Evolutionary conservation across 139 green algal genomes (phyloP).

Genomic region (Asterochloris erici): DNA sequence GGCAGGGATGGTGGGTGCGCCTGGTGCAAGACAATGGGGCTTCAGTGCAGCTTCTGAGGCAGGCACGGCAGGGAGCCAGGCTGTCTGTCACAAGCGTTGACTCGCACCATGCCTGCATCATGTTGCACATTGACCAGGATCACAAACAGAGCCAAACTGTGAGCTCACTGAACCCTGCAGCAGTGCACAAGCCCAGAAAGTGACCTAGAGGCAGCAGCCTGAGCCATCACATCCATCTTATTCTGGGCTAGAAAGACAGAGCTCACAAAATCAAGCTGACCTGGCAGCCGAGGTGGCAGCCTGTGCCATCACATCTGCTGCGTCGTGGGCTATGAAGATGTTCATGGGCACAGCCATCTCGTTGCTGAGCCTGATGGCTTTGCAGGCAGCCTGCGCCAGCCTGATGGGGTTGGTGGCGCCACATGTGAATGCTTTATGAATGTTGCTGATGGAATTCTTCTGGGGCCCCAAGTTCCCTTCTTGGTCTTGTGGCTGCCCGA

Average conservation of each 20-base stretch:
- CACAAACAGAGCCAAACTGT: neutral
- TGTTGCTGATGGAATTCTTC: constrained; percentile 7
- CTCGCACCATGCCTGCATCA: neutral
- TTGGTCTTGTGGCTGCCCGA: neutral
- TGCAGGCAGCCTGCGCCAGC: constrained; percentile 49
- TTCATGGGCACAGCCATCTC: constrained; percentile 22
- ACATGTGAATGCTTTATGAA: constrained; percentile 18
- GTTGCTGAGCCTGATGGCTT: constrained; percentile 23
- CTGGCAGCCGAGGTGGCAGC: constrained; percentile 19
- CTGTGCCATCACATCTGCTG: constrained; percentile 14
- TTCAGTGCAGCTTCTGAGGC: neutral
- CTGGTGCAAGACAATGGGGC: neutral
- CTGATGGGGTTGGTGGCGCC: constrained; percentile 32
- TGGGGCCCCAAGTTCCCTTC: neutral
- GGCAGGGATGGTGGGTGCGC: neutral
- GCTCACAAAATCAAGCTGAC: neutral
- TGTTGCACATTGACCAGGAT: neutral
- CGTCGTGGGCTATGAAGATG: constrained; percentile 24
- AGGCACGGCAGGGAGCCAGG: neutral
- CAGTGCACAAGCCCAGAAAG: neutral
- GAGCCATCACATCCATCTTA: neutral
- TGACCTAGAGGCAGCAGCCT: neutral
- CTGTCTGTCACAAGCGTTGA: neutral
- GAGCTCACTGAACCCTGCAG: neutral
- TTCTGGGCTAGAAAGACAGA: neutral